phyloP scores from a whole-genome alignment of 139 green algal genomes.

The Chlorokybus atmophyticus region DNA sequence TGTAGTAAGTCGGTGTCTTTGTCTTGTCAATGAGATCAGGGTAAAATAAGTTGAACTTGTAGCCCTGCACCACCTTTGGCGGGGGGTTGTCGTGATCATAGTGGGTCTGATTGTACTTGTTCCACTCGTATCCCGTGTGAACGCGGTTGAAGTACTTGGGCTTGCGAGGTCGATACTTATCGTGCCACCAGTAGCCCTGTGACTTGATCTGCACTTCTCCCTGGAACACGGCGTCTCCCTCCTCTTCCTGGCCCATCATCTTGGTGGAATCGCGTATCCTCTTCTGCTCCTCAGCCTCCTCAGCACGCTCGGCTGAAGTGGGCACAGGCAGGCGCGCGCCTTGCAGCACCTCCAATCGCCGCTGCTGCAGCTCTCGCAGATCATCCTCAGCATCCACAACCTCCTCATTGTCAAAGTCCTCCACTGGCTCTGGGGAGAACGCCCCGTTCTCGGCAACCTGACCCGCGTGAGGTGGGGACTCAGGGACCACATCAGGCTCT shows the following conservation, averaged over 20 bases:
- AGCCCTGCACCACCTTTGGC: conserved; percentile 93
- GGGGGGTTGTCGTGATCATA: conserved; percentile 98
- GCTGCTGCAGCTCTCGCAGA: conserved; percentile 23
- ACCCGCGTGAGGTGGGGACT: too few species aligned
- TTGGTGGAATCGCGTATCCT: conserved; percentile 20
- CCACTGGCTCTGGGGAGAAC: conserved; percentile 30
- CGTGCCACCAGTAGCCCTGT: conserved; percentile 94
- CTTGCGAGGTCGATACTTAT: conserved; percentile 92
- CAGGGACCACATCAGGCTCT: too few species aligned
- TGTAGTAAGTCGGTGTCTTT: conserved; percentile 43
- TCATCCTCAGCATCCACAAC: conserved; percentile 31
- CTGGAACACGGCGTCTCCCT: conserved; percentile 18
- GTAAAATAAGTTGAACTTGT: conserved; percentile 99
- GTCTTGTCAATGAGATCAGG: conserved; percentile 85
- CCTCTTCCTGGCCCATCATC: conserved; percentile 18
- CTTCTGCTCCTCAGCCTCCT: conserved; percentile 16
- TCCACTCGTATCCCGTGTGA: conserved; percentile 96
- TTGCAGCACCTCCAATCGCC: too few species aligned
- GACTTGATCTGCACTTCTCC: conserved; percentile 28
- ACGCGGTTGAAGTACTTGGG: conserved; percentile 99
- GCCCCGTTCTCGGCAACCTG: conserved; percentile 8
- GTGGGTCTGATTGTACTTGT: conserved; percentile 99
- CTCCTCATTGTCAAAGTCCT: conserved; percentile 17
- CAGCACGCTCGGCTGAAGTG: not conserved
- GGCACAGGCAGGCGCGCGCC: too few species aligned